Base-by-base conservation (phyloP, 2,329 filamentous ascomycete genomes). In the Epichloe glyceriae region DNA sequence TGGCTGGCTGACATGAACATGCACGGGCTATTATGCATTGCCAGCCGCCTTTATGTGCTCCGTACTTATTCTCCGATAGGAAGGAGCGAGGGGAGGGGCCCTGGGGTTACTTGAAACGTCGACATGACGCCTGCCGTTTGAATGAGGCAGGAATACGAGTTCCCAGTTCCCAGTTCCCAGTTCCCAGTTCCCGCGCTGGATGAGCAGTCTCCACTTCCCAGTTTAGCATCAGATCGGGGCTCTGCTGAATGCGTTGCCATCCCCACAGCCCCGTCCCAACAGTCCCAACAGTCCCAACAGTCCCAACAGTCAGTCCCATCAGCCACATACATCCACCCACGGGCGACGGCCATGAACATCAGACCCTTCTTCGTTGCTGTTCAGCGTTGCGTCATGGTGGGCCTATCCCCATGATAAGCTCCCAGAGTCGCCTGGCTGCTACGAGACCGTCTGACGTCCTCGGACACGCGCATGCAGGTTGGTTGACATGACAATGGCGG, bases 311-410 rank as follows among this genome's bases (percentile, higher is more conserved):
- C n/a, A n/a, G n/a, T n/a, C n/a, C n/a, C 19, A 20, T 37, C 35
- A 37, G 35, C 35, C 35, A 38, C 35, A 22, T 22, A 22, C 20
- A 20, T 4, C 20, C 20, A 20, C 3, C 20, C 20, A 20, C 20
- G 3, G 20, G n/a, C n/a, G n/a, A n/a, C n/a, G n/a, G n/a, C 20
- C 20, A 20, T 20, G 20, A 4, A 4, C 3, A 26, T 26, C 26
- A 1, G 26, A 26, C 26, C 26, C 7, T 26, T 26, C 26, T 26
- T 26, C 26, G 26, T 38, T n/a, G 12, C 35, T 38, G 1, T 6
- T 4, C 35, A n/a, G 35, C 46, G 46, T 51, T 50, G 50, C 51
- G 51, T 55, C 54, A 52, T 45, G 41, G 49, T 49, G 50, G 47
- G 45, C 26, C 26, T 8, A 10, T 30, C 26, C 26, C 26, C 26